These are phyloP conservation scores for Annulohypoxylon maeteangense DNA, from an alignment of 495 filamentous ascomycete genomes.

Conservation along the genomic window DNA sequence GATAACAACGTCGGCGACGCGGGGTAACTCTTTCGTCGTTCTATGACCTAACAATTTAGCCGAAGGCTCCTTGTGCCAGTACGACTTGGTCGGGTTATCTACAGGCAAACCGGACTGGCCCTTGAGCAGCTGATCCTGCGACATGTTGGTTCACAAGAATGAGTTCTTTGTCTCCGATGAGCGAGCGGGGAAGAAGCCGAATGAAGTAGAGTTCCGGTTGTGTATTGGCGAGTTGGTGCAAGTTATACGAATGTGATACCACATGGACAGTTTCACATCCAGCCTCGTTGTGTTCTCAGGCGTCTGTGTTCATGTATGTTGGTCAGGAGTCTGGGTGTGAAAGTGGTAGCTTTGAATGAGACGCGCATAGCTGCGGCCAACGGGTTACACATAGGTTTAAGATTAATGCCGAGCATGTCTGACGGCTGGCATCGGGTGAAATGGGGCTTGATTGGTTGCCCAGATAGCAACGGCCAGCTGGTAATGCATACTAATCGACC, in stretches of 20 bases:
- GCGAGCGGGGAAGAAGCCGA: not conserved
- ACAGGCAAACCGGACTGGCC: slow-evolving; percentile 61
- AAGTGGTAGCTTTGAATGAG: not conserved
- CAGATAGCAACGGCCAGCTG: not conserved
- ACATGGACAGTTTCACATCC: slow-evolving; percentile 10
- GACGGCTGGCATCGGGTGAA: not conserved
- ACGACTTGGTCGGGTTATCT: slow-evolving; percentile 69
- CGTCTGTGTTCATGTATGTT: not conserved
- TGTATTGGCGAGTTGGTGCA: slow-evolving; percentile 1
- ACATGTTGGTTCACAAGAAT: slow-evolving; percentile 27
- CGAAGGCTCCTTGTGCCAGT: slow-evolving; percentile 75
- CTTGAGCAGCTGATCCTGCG: slow-evolving; percentile 28
- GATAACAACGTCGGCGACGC: slow-evolving; percentile 71
- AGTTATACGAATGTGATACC: not conserved
- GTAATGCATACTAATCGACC: not conserved
- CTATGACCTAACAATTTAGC: slow-evolving; percentile 66
- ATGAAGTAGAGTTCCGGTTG: not conserved
- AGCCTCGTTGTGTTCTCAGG: not conserved
- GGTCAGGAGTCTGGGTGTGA: not conserved
- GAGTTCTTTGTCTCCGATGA: not conserved
- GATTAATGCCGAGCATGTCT: not conserved
- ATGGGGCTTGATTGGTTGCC: not conserved
- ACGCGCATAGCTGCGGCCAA: not conserved
- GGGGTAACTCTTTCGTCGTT: slow-evolving; percentile 69
- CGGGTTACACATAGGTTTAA: not conserved